These are phyloP conservation scores for Sabuloglossum arenarium DNA, from an alignment of 495 filamentous ascomycete genomes.

Conservation along the genomic window DNA sequence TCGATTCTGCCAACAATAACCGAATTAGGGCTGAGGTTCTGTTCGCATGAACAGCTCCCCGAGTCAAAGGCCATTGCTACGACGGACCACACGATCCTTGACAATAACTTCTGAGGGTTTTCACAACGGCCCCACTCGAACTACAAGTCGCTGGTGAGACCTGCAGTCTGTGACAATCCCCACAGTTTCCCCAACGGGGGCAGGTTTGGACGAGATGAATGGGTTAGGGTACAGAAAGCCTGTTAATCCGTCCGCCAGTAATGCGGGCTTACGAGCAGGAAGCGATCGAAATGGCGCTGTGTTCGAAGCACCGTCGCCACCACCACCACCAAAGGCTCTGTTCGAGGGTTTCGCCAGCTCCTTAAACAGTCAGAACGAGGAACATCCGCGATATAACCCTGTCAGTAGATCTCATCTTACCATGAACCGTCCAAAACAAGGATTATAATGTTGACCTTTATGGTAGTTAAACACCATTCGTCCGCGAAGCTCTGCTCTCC, in stretches of 20 bases:
- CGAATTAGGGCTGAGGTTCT: background rate
- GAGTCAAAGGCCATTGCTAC: background rate
- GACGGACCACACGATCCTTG: background rate
- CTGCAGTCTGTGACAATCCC: background rate
- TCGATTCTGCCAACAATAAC: background rate
- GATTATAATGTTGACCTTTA: constrained; percentile 10
- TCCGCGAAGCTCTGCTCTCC: constrained; percentile 21
- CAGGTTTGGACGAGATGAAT: background rate
- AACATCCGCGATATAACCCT: constrained; percentile 24
- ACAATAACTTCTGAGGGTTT: background rate
- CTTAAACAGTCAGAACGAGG: constrained; percentile 19
- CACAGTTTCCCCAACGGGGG: background rate
- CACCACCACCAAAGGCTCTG: constrained; percentile 8
- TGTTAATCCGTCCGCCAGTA: background rate
- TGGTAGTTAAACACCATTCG: constrained; percentile 10
- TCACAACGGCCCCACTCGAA: background rate
- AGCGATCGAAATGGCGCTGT: background rate
- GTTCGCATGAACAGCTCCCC: background rate
- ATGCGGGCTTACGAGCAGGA: background rate
- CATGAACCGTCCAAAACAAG: background rate
- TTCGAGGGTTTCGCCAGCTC: constrained; percentile 25
- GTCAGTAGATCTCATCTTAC: constrained; percentile 16
- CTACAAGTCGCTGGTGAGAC: background rate
- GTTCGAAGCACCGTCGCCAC: background rate
- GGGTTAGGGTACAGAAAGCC: background rate